Base-by-base conservation (phyloP, 225 moss, liverwort and hornwort genomes). In the Ulota crispa region DNA sequence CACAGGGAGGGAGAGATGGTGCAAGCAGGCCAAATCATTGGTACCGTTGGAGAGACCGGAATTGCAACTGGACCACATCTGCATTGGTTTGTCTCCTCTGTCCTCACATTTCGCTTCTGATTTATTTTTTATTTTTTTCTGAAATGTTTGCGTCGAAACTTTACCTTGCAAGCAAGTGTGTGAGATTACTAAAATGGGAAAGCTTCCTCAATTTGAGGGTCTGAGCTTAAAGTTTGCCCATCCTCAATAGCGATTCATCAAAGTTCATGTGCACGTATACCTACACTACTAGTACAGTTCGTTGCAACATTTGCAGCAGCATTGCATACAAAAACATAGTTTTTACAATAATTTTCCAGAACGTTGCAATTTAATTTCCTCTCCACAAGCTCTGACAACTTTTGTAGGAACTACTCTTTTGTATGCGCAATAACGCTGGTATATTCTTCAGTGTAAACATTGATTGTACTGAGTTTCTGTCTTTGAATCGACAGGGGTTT, bases 1-100 rank as follows among this genome's bases (percentile, higher is more conserved):
- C 64, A 31, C 83, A 93, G 90, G 54, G 92, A 93, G 60, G 93
- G 93, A 53, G 89, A 90, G 81, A 80, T 89, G 76, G 90, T 93
- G 31, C 84, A 87, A 85, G 84, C 87, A 77, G 93, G 92, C 34
- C 93, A 93, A 82, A 79, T 92, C 41, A 81, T 93, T 43, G 93
- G 93, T 80, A 85, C 86, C 32, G 89, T 93, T 65, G 93, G 93
- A 26, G 88, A 93, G 64, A 92, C 87, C 34, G 93, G 93, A 34
- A 80, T 93, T 27, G 93, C 93, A 34, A 93, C 92, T 8, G 92
- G 93, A 52, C 92, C 92, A 32, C 93, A 93, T 80, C 79, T 93
- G 75, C 93, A 93, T 80, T 93, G 93, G 92, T 91, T 30, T 71
- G 67, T 47, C 61, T 73, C 64, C 10, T 72, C 28, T 72, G 50